A percentile compares a stretch with the other conserved stretches of the same genome.
Evolutionary conservation across 1,139 yeast species (phyloP).

Genomic region (Nakaseomyces sp.): DNA sequence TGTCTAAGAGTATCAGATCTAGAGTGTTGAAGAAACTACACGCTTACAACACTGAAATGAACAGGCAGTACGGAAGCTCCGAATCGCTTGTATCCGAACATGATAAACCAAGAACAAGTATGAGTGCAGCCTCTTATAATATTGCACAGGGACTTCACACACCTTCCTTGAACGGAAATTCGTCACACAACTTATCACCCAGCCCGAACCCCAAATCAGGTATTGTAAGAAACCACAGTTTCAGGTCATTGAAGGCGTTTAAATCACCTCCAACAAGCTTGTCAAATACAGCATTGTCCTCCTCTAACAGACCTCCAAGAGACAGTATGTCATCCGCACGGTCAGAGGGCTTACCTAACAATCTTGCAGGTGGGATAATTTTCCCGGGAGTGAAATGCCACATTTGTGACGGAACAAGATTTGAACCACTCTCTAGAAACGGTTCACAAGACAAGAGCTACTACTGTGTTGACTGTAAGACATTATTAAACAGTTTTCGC

Average conservation of each 20-base stretch:
- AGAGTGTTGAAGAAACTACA: conserved; percentile 22
- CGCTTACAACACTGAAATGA: conserved; percentile 9
- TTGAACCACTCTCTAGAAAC: conserved; percentile 17
- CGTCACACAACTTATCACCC: neutral
- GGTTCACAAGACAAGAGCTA: conserved; percentile 10
- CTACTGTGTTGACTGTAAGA: conserved; percentile 33
- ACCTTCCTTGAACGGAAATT: neutral
- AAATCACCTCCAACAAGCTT: conserved; percentile 1
- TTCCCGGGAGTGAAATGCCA: conserved; percentile 27
- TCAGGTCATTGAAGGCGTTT: conserved; percentile 4
- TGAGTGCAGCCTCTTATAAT: neutral
- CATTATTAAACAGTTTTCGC: conserved; percentile 24
- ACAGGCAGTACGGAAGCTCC: neutral
- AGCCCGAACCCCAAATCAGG: neutral
- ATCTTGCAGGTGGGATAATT: conserved; percentile 6
- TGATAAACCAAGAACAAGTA: neutral
- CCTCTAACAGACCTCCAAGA: conserved; percentile 8
- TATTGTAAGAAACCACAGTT: conserved; percentile 3
- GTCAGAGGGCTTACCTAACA: conserved; percentile 1
- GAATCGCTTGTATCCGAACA: conserved; percentile 1
- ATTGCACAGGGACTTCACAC: neutral
- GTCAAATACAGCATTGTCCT: conserved; percentile 6
- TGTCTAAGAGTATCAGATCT: conserved; percentile 42
- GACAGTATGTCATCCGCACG: conserved; percentile 10
- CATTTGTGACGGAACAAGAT: conserved; percentile 33